These are phyloP conservation scores for Sutorius eximius DNA, from an alignment of 1,284 basidiomycete genomes.

Conservation along the genomic window DNA sequence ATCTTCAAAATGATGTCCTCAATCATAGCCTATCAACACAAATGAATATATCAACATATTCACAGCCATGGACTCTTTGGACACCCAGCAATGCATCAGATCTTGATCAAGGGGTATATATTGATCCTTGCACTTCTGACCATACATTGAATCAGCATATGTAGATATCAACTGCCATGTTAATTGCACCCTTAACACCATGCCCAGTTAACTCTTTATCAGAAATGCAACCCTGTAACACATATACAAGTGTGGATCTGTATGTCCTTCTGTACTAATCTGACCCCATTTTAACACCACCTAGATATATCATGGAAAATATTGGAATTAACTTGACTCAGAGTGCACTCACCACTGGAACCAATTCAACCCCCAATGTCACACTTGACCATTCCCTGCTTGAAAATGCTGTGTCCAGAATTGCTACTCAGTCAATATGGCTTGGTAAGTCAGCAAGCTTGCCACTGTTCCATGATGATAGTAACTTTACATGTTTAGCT, in stretches of 20 bases:
- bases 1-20: not conserved
- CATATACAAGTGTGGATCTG: not conserved
- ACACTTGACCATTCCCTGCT: not conserved
- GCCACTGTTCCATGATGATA: not conserved
- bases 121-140: not conserved
- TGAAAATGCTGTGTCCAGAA: not conserved
- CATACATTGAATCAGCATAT: not conserved
- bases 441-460: not conserved
- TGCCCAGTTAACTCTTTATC: not conserved
- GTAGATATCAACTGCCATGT: not conserved
- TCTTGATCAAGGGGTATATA: not conserved
- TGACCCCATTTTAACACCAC: not conserved
- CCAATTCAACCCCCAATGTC: not conserved
- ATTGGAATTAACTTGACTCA: not conserved
- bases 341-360: not conserved
- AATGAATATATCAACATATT: not conserved
- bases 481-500: not conserved
- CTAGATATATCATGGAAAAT: not conserved
- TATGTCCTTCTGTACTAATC: not conserved
- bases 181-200: no score
- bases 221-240: not conserved
- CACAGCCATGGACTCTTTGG: not conserved
- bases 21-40: not conserved
- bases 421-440: not conserved
- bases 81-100: not conserved